Percentiles rank a stretch among this genome's conserved stretches.
Evolutionary conservation across 768 basidiomycete species (phyloP).

Genomic region (Lentinula boryana): DNA sequence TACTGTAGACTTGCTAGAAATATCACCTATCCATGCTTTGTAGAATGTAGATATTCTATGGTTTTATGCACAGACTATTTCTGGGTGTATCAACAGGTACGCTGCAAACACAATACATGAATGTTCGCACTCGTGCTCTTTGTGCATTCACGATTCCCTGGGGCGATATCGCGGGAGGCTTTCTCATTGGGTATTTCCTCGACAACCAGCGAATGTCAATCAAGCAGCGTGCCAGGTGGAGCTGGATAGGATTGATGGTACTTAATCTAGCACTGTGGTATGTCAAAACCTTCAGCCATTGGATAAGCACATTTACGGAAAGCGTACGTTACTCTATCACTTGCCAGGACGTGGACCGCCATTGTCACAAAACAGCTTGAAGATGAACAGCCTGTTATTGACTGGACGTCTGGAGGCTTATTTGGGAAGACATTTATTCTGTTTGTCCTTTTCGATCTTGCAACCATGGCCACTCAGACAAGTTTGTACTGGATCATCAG

Average conservation of each 20-base stretch:
- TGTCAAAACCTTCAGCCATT: background rate
- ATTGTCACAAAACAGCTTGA: constrained; percentile 24
- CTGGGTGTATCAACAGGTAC: too few relatives aligned
- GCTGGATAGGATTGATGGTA: constrained; percentile 22
- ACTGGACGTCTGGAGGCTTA: constrained; percentile 23
- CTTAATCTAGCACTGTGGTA: constrained; percentile 23
- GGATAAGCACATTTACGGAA: too few relatives aligned
- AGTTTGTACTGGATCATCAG: constrained; percentile 24
- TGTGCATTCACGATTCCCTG: constrained; percentile 23
- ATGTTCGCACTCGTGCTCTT: constrained; percentile 23
- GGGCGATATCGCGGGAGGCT: constrained; percentile 22
- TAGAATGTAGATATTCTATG: too few relatives aligned
- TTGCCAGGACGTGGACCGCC: constrained; percentile 22
- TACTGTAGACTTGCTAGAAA: too few relatives aligned
- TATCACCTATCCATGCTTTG: too few relatives aligned
- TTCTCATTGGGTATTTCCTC: constrained; percentile 26
- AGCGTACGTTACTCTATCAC: background rate
- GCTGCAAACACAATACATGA: constrained; percentile 26
- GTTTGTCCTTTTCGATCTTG: constrained; percentile 25
- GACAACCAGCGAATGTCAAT: constrained; percentile 21
- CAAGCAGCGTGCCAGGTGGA: constrained; percentile 24
- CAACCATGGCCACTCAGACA: constrained; percentile 28
- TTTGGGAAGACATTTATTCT: constrained; percentile 23
- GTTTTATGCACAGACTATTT: too few relatives aligned
- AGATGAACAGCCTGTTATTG: constrained; percentile 22